Percentiles rank a stretch among this genome's conserved stretches.
Conservation (phyloP, 352 stramenopile species). For the Pythium monospermum region DNA sequence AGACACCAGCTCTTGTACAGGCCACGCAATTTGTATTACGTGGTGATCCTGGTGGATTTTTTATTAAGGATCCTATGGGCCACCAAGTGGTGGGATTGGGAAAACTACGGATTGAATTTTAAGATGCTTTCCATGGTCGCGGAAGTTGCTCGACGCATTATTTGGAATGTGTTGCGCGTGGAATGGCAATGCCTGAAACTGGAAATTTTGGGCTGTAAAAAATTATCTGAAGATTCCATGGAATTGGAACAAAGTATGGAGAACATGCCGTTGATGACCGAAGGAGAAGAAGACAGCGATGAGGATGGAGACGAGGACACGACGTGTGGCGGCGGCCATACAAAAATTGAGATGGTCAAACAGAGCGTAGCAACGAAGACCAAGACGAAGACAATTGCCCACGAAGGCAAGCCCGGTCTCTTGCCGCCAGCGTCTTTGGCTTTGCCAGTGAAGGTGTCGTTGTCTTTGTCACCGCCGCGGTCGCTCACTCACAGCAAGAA, state of each 20-base stretch:
- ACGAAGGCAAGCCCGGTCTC: no score
- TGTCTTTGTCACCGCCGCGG: no score
- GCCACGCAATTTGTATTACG: slow-evolving; percentile 84
- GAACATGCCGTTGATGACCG: slow-evolving; percentile 42
- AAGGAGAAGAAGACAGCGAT: slow-evolving; percentile 26
- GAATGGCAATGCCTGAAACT: slow-evolving; percentile 91
- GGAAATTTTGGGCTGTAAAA: slow-evolving; percentile 54
- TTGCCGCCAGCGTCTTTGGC: no score
- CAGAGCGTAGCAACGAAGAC: neutral
- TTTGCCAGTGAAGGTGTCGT: no score
- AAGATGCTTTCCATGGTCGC: slow-evolving; percentile 86
- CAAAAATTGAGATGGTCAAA: neutral
- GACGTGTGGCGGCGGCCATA: neutral
- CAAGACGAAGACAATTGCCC: no score
- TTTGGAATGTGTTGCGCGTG: slow-evolving; percentile 93
- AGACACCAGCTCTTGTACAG: slow-evolving; percentile 65
- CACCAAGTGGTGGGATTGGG: slow-evolving; percentile 82
- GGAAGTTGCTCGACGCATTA: slow-evolving; percentile 87
- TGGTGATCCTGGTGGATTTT: slow-evolving; percentile 90
- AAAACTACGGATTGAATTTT: slow-evolving; percentile 68
- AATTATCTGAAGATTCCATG: slow-evolving; percentile 40
- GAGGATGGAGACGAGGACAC: neutral
- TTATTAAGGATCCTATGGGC: slow-evolving; percentile 95
- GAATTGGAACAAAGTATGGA: slow-evolving; percentile 46
- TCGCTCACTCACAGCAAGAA: no score